Conservation (phyloP, 129 eudicot genomes). For the Ambrosia artemisiifolia region DNA sequence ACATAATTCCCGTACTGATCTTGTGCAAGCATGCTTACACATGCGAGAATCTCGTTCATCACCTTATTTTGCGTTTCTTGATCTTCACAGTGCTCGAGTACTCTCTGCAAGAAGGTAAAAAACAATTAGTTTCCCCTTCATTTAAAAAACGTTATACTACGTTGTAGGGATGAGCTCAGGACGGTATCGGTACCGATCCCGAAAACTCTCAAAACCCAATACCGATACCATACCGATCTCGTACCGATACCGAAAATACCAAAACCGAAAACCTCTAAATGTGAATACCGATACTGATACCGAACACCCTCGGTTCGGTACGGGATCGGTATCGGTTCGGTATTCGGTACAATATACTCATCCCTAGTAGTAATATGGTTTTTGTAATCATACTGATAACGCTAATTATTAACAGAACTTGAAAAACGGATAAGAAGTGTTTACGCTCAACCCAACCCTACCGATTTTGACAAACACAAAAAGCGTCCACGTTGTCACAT, state of each 20-base stretch:
- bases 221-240: too few species aligned
- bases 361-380: not conserved
- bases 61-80: slow-evolving; percentile 60
- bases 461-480: not conserved
- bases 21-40: slow-evolving; percentile 75
- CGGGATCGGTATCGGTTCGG: too few species aligned
- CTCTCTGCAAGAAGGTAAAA: slow-evolving; percentile 48
- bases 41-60: slow-evolving; percentile 75
- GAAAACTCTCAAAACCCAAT: too few species aligned
- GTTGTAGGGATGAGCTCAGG: too few species aligned
- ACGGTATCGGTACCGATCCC: too few species aligned
- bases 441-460: not conserved
- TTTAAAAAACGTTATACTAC: too few species aligned
- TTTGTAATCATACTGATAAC: not conserved
- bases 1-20: slow-evolving; percentile 83
- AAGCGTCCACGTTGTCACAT: not conserved
- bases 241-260: too few species aligned
- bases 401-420: not conserved
- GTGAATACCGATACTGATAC: too few species aligned
- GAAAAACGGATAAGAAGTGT: not conserved
- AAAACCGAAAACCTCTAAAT: too few species aligned
- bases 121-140: not conserved
- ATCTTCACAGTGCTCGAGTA: slow-evolving; percentile 67
- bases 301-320: too few species aligned
- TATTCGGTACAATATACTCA: too few species aligned